These are phyloP conservation scores for Mycosphaerelloides madeirae DNA, from an alignment of 2,329 filamentous ascomycete species.

Conservation along the genomic window DNA sequence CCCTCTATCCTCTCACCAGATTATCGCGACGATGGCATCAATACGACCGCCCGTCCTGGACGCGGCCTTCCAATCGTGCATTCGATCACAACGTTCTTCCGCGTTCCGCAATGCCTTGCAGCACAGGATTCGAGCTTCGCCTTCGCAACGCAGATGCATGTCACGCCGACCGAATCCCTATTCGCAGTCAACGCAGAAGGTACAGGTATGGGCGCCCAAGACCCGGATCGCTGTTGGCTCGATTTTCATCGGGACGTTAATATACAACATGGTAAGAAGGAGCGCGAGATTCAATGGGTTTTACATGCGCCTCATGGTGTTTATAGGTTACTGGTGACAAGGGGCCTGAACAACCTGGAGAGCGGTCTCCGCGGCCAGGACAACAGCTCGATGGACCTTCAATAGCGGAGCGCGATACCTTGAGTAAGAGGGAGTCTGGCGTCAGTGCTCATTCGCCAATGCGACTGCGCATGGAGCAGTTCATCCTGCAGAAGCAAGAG, in stretches of 20 bases:
- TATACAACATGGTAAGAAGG: slow-evolving; percentile 55
- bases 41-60: slow-evolving; percentile 21
- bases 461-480: slow-evolving; percentile 94
- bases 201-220: slow-evolving; percentile 36
- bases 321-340: slow-evolving; percentile 36
- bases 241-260: slow-evolving; percentile 49
- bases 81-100: slow-evolving; percentile 15
- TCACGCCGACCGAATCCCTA: slow-evolving; percentile 19
- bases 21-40: slow-evolving; percentile 18
- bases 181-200: slow-evolving; percentile 31
- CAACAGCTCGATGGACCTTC: slow-evolving; percentile 56
- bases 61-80: slow-evolving; percentile 20
- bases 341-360: slow-evolving; percentile 1
- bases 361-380: slow-evolving; percentile 8
- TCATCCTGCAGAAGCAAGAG: slow-evolving; percentile 89
- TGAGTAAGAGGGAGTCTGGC: slow-evolving; percentile 71
- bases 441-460: slow-evolving; percentile 79
- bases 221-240: slow-evolving; percentile 45
- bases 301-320: slow-evolving; percentile 10
- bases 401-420: slow-evolving; percentile 79
- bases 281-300: neutral
- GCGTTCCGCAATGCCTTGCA: slow-evolving; percentile 20
- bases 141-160: slow-evolving; percentile 22
- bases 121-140: slow-evolving; percentile 7
- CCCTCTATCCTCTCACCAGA: too few relatives aligned